Conservation (phyloP, 2,329 filamentous ascomycete species). For the Onygena corvina region DNA sequence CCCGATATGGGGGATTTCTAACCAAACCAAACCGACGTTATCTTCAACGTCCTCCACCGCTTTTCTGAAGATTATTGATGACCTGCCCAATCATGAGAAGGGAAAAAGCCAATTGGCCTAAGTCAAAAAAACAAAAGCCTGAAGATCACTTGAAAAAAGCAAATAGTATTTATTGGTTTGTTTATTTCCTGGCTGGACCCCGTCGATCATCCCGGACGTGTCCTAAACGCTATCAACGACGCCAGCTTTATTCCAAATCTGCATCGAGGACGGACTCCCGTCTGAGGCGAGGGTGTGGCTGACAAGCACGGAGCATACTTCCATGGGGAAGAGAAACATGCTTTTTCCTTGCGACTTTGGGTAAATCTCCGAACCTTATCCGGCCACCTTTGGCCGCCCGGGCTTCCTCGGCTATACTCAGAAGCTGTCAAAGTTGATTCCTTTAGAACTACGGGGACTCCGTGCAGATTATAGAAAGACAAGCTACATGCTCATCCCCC, state of each 20-base stretch:
- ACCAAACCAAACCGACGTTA: not conserved
- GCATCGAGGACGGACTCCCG: not conserved
- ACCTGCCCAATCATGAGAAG: not conserved
- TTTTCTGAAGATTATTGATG: not conserved
- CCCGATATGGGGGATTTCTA: slow-evolving; percentile 5
- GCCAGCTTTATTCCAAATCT: slow-evolving; percentile 3
- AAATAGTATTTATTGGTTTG: slow-evolving; percentile 6
- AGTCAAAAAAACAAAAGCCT: not conserved
- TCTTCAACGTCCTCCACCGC: not conserved
- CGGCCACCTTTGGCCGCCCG: not conserved
- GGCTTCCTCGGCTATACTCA: not conserved
- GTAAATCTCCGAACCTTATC: slow-evolving; percentile 6
- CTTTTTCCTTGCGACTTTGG: not conserved
- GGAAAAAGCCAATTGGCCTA: slow-evolving; percentile 4
- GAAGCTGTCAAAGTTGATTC: not conserved
- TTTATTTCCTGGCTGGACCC: slow-evolving; percentile 1
- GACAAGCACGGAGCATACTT: slow-evolving; percentile 1
- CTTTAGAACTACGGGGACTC: too few relatives aligned
- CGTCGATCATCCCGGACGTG: slow-evolving; percentile 7
- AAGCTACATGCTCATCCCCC: too few relatives aligned
- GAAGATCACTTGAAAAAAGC: not conserved
- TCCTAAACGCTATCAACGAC: slow-evolving; percentile 5
- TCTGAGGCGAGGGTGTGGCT: slow-evolving; percentile 2
- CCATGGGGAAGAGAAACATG: slow-evolving; percentile 1
- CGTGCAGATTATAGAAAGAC: too few relatives aligned